Conservation (phyloP, 78 protist species). For the Dictyostelium firmibasis region DNA sequence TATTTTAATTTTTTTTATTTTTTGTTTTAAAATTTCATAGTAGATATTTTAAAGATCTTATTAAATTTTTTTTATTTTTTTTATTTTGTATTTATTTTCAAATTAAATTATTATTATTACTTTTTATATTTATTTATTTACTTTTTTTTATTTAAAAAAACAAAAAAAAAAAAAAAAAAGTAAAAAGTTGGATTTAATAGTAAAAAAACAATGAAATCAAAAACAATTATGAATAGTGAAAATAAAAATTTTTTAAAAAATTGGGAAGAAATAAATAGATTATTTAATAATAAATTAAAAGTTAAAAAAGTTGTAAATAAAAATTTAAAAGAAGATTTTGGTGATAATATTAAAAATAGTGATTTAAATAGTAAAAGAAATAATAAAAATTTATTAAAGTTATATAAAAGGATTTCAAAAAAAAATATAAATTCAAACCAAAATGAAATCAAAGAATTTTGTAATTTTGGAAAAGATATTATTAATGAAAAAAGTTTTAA, state of each 20-base stretch:
- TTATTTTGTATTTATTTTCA: too few relatives aligned
- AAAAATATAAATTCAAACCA: not conserved
- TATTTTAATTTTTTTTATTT: too few relatives aligned
- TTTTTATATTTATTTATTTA: not conserved
- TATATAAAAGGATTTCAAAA: not conserved
- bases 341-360: not conserved
- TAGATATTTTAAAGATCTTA: too few relatives aligned
- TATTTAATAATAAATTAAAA: not conserved
- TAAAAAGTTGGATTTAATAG: too few relatives aligned
- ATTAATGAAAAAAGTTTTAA: not conserved
- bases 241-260: not conserved
- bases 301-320: not conserved
- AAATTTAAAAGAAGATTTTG: not conserved
- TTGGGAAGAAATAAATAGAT: not conserved
- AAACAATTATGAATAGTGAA: not conserved
- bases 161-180: not conserved
- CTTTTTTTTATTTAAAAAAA: not conserved
- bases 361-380: not conserved
- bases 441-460: not conserved
- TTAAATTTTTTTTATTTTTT: too few relatives aligned
- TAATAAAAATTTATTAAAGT: not conserved
- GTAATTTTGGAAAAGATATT: not conserved
- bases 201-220: not conserved
- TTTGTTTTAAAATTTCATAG: too few relatives aligned
- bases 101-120: too few relatives aligned